Evolutionary conservation across 768 basidiomycete species (phyloP).

Genomic region (Pleurotus eryngii): DNA sequence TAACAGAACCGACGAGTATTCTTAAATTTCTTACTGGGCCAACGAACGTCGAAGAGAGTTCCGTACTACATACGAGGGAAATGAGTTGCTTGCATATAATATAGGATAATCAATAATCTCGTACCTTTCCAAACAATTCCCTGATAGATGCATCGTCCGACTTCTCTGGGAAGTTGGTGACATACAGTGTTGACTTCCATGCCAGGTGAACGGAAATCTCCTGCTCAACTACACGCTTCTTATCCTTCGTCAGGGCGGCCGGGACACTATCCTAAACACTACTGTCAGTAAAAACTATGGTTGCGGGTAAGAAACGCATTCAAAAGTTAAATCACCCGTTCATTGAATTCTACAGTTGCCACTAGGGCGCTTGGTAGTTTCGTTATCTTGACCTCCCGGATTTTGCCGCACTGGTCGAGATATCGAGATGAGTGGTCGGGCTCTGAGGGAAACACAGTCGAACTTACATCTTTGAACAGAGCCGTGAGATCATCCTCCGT

Average conservation of each 20-base stretch:
- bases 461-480: slow-evolving; percentile 82
- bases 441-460: neutral
- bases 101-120: slow-evolving; percentile 13
- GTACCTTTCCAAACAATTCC: slow-evolving; percentile 73
- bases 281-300: slow-evolving; percentile 7
- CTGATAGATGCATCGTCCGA: slow-evolving; percentile 77
- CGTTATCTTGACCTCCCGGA: slow-evolving; percentile 84
- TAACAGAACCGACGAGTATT: slow-evolving; percentile 90
- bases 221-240: slow-evolving; percentile 73
- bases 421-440: neutral
- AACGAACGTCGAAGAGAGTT: slow-evolving; percentile 87
- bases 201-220: slow-evolving; percentile 87
- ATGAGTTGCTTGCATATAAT: neutral
- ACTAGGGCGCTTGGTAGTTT: slow-evolving; percentile 54
- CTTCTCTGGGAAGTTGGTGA: slow-evolving; percentile 91
- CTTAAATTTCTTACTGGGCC: slow-evolving; percentile 98
- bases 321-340: slow-evolving; percentile 40
- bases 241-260: slow-evolving; percentile 89
- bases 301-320: neutral
- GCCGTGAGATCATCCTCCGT: slow-evolving; percentile 63
- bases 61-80: slow-evolving; percentile 63
- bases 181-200: slow-evolving; percentile 92
- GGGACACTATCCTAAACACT: slow-evolving; percentile 69
- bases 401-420: slow-evolving; percentile 67
- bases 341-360: slow-evolving; percentile 86